Evolutionary conservation across 1,284 basidiomycete genomes (phyloP).

Genomic region (Ceratorhiza oryzae-sativae): DNA sequence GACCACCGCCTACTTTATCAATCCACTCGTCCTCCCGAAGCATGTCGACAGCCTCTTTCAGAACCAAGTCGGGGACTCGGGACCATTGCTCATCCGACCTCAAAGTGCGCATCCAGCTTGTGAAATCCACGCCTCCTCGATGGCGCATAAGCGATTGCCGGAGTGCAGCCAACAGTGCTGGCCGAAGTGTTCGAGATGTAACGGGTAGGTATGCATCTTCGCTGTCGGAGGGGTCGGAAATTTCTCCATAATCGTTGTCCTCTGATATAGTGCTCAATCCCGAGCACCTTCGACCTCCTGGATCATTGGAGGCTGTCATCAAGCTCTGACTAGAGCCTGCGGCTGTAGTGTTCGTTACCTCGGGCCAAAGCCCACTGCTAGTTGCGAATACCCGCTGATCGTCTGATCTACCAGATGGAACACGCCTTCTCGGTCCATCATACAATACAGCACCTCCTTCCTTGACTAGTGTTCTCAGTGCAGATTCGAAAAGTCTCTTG

Average conservation of each 20-base stretch:
- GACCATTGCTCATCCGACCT: slow-evolving; percentile 33
- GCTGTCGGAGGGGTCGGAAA: slow-evolving; percentile 33
- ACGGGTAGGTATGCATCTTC: slow-evolving; percentile 35
- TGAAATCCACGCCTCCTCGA: slow-evolving; percentile 20
- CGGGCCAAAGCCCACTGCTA: slow-evolving; percentile 14
- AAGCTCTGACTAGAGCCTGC: background rate
- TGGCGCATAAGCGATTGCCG: slow-evolving; percentile 9
- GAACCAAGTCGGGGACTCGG: slow-evolving; percentile 10
- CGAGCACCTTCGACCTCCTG: background rate
- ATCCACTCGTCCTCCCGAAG: slow-evolving; percentile 28
- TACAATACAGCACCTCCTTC: slow-evolving; percentile 16
- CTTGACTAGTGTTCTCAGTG: slow-evolving; percentile 31
- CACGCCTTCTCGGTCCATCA: slow-evolving; percentile 18
- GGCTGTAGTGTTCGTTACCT: slow-evolving; percentile 23
- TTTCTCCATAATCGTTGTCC: background rate
- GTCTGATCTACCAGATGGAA: background rate
- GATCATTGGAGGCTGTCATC: background rate
- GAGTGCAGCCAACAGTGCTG: slow-evolving; percentile 11
- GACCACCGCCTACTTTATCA: slow-evolving; percentile 13
- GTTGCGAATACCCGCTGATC: background rate
- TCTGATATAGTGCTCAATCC: slow-evolving; percentile 10
- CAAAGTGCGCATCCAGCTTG: slow-evolving; percentile 24
- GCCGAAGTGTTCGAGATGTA: slow-evolving; percentile 12
- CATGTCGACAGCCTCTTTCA: slow-evolving; percentile 8
- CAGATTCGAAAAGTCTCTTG: slow-evolving; percentile 29